Conservation (phyloP, 1,284 basidiomycete genomes). For the Fereydounia khargensis region DNA sequence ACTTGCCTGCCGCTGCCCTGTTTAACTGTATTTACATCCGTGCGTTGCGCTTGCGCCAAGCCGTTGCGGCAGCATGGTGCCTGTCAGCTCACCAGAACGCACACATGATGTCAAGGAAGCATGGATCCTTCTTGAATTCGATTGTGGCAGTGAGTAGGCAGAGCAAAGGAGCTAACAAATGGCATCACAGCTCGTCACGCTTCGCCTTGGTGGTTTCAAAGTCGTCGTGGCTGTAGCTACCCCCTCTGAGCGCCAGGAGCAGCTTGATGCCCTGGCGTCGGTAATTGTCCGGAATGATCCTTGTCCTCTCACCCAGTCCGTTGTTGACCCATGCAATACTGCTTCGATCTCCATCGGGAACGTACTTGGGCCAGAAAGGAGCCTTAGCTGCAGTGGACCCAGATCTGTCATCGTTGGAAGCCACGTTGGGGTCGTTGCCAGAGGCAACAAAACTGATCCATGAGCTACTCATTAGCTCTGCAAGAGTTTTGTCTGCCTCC, state of each 20-base stretch:
- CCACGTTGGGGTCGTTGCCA: conserved; percentile 33
- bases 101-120: too few species aligned
- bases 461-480: conserved; percentile 34
- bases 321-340: conserved; percentile 6
- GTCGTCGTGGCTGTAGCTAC: conserved; percentile 1
- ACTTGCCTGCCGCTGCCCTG: too few species aligned
- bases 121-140: too few species aligned
- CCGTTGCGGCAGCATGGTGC: too few species aligned
- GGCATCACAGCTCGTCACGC: conserved; percentile 23
- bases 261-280: conserved; percentile 10
- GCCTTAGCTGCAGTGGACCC: conserved; percentile 1
- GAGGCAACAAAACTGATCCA: conserved; percentile 41
- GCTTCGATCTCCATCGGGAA: background rate
- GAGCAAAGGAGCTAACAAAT: too few species aligned
- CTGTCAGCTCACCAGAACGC: too few species aligned
- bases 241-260: conserved; percentile 11
- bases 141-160: too few species aligned
- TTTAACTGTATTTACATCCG: too few species aligned
- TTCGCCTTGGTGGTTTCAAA: conserved; percentile 1
- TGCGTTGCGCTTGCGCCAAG: too few species aligned
- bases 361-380: conserved; percentile 31
- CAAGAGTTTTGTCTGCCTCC: conserved; percentile 20
- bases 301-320: conserved; percentile 5
- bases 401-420: background rate
- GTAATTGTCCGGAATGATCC: conserved; percentile 5